Evolutionary conservation across 441 rosid genomes (phyloP), one percentile per base, ranked within the genome.

Genomic region (Erodium moschatum): DNA sequence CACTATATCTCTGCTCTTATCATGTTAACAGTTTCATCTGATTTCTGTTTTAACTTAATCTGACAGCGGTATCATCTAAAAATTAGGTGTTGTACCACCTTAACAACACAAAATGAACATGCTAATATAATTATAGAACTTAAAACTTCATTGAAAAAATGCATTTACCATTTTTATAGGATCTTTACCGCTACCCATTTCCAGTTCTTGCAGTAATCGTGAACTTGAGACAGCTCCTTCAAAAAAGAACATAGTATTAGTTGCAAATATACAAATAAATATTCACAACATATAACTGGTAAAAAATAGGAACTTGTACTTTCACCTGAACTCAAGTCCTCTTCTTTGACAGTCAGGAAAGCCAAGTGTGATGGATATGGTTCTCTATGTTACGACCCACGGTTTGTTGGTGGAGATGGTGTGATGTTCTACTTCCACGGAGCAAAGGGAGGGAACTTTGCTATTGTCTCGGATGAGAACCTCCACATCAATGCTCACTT

Each of bases 381-480:
- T 5, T 86, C 96, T 21, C 76, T 92, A 0, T 92, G 96, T 71
- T 92, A 92, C 16, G 98, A 88, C 67, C 96, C 98, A 33, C 80
- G 96, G 13, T 87, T 92, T n/a, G 84, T 90, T 0, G 96, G 98
- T 5, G 97, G 98, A 10, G 98, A 90, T 12, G 97, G 97, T 20
- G 85, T 80, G 48, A 86, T 87, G 93, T 92, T 92, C 85, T 92
- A 92, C 76, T 90, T 92, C 86, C 97, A 90, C 15, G 97, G 96
- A 77, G 75, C 87, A 19, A 87, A 82, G 54, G 97, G 83, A 11
- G 94, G 91, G 65, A 90, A 85, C 89, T 89, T 90, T 66, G 97
- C 97, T 0, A 77, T 88, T 11, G 83, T 90, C 71, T 92, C 98
- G 0, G 96, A 92, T 42, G 74, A 79, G 9, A 82, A 84, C 63